phyloP scores from a whole-genome alignment of 2,329 filamentous ascomycete genomes.

The Lasiodiplodia gonubiensis region DNA sequence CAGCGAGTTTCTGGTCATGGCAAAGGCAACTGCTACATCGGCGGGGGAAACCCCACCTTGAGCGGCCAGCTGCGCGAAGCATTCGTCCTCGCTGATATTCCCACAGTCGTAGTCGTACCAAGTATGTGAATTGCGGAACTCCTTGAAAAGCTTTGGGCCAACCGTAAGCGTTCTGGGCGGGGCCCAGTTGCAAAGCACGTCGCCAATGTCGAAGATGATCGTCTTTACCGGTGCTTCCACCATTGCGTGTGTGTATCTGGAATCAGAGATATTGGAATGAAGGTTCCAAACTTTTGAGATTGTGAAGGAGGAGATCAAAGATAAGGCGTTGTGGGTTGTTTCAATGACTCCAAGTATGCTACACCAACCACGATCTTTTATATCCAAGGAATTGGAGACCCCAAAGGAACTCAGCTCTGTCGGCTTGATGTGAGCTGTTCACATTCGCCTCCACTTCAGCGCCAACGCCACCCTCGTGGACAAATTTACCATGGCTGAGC shows the following conservation, averaged over 20 bases:
- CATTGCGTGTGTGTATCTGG: neutral
- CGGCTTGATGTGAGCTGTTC: neutral
- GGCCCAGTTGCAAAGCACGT: conserved; percentile 45
- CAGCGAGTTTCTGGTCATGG: conserved; percentile 39
- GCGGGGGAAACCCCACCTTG: conserved; percentile 35
- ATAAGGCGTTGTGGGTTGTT: neutral
- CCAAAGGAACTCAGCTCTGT: neutral
- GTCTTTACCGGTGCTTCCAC: conserved; percentile 9
- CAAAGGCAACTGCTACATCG: conserved; percentile 38
- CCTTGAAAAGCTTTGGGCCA: conserved; percentile 32
- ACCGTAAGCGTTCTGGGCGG: conserved; percentile 37
- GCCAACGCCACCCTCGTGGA: no score
- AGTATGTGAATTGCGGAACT: conserved; percentile 37
- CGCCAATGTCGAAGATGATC: conserved; percentile 45
- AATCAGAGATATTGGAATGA: neutral
- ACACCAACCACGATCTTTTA: neutral
- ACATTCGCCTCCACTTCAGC: neutral
- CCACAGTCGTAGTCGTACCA: conserved; percentile 41
- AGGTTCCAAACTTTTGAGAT: neutral
- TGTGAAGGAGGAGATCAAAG: neutral
- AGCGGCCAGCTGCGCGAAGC: conserved; percentile 30
- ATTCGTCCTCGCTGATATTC: conserved; percentile 35
- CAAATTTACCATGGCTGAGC: no score
- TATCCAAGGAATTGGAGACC: neutral
- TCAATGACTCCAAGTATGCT: neutral